A percentile compares a stretch with the other conserved stretches of the same genome.
phyloP scores from a whole-genome alignment of 208 protist genomes.

The Leishmania major region DNA sequence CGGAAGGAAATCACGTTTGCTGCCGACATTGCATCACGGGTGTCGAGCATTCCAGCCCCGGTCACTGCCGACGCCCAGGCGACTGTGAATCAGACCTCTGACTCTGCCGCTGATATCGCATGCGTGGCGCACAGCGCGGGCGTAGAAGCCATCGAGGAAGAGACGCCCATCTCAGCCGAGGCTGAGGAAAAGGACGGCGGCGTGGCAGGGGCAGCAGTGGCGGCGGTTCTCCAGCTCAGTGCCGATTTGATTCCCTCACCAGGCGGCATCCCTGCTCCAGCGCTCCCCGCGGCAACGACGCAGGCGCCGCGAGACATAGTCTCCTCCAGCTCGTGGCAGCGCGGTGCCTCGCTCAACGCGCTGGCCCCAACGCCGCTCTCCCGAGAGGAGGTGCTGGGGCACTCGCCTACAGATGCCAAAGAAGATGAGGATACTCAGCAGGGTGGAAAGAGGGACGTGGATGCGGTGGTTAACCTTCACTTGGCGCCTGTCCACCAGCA shows the following conservation, averaged over 20 bases:
- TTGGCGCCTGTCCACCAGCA: neutral
- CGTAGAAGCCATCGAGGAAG: neutral
- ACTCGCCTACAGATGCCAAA: neutral
- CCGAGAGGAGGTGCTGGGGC: conserved; percentile 6
- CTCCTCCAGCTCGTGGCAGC: neutral
- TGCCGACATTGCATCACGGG: conserved; percentile 13
- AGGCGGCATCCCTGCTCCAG: neutral
- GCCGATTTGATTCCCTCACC: conserved; percentile 29
- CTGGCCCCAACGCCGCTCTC: neutral
- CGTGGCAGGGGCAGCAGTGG: neutral
- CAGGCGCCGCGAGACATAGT: neutral
- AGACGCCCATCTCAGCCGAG: neutral
- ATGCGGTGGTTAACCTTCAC: neutral
- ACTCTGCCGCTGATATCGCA: neutral
- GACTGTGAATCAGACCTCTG: neutral
- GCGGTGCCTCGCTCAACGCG: neutral
- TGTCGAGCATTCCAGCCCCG: neutral
- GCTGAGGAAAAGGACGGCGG: neutral
- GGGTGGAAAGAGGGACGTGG: neutral
- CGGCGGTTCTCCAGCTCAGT: conserved; percentile 8
- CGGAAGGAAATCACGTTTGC: conserved; percentile 34
- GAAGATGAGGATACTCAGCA: neutral
- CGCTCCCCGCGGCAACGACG: neutral
- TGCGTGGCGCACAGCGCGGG: neutral
- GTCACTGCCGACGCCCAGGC: neutral